Base-by-base conservation (phyloP, 495 filamentous ascomycete genomes). In the Hyaloscypha variabilis region DNA sequence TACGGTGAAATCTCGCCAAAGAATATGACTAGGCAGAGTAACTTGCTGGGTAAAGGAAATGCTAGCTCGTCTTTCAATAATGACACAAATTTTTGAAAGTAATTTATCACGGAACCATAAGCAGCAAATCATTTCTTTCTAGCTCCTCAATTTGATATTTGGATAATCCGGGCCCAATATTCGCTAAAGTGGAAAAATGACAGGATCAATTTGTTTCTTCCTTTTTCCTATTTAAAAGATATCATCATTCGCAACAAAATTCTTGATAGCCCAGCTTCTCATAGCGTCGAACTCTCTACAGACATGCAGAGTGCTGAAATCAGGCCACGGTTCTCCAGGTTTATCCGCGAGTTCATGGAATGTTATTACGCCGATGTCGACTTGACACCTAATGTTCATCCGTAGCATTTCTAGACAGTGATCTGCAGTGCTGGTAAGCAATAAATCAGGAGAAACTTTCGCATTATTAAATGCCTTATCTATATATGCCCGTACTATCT, bases 241-340 rank as follows among this genome's bases (percentile, higher is more conserved):
- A 46, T 72, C 63, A 60, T 72, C 69, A 68, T 73, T 73, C 23
- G 77, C 74, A 23, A 78, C 77, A 2, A 74, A 77, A 65, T 83
- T 75, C 26, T 82, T 76, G 29, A 79, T 72, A 24, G 74, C 78
- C 78, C 79, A 82, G 59, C 77, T 68, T 65, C 72, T 71, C 65
- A 82, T 74, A 54, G 67, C 65, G 55, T 82, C 79, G 64, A 79
- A 82, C 54, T 81, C 78, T n/a, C 79, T 67, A 70, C 79, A 82
- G 17, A 77, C 78, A 60, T 79, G 80, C 55, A 77, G 72, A 30
- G 76, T 77, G 68, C 73, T 73, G 60, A 79, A 81, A 67, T 81
- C 74, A 1, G 79, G 79, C 77, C 77, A 79, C 50, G 77, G 73
- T 49, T 77, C 73, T 51, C 72, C 76, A 36, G 74, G 64, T 64